Evolutionary conservation across 2,329 filamentous ascomycete species (phyloP).

Genomic region (Colletotrichum spinosum): DNA sequence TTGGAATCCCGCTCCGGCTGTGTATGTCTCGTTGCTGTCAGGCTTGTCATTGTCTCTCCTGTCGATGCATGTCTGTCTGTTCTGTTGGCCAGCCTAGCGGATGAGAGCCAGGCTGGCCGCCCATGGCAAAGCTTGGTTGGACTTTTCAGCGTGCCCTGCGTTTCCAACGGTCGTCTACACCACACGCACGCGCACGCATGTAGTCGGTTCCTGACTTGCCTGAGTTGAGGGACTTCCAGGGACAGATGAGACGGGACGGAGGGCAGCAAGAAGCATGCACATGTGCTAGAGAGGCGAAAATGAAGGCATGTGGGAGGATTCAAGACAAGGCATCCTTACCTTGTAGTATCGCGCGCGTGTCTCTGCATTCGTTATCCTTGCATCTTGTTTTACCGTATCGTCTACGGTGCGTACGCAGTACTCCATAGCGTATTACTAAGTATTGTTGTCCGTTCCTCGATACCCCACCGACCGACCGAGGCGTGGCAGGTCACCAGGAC

Average conservation of each 20-base stretch:
- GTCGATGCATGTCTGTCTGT: neutral
- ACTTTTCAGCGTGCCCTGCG: conserved; percentile 6
- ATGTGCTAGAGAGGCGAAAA: conserved; percentile 20
- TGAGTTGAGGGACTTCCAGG: neutral
- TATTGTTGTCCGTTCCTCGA: too few relatives aligned
- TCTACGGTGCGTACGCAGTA: too few relatives aligned
- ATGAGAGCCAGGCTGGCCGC: neutral
- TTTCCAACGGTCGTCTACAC: conserved; percentile 14
- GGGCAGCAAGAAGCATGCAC: conserved; percentile 13
- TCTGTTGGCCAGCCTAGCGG: neutral
- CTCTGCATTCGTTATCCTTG: conserved; percentile 4
- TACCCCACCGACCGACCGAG: too few relatives aligned
- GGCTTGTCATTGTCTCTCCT: neutral
- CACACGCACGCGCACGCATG: too few relatives aligned
- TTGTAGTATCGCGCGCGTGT: conserved; percentile 17
- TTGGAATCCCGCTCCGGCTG: neutral
- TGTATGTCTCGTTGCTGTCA: conserved; percentile 8
- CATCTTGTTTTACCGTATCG: too few relatives aligned
- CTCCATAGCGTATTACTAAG: too few relatives aligned
- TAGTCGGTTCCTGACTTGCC: too few relatives aligned
- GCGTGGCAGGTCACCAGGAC: too few relatives aligned
- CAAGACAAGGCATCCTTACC: conserved; percentile 26
- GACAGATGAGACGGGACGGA: neutral
- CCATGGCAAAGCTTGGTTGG: neutral
- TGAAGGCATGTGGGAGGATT: conserved; percentile 24